Evolutionary conservation across 768 basidiomycete genomes (phyloP).

Genomic region (Suillus placidus): DNA sequence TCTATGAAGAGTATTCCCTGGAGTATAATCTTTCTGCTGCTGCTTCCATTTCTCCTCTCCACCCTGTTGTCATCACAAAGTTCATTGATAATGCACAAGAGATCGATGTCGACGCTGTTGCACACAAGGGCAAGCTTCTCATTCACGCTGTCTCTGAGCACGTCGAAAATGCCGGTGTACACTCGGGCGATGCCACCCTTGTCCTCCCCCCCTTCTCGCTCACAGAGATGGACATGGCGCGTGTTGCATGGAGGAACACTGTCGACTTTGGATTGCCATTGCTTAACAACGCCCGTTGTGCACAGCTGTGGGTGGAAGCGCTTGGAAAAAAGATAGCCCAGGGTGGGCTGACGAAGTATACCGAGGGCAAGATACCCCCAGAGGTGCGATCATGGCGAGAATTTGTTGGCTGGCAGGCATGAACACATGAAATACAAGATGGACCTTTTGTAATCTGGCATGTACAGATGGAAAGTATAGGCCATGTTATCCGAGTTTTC

Average conservation of each 20-base stretch:
- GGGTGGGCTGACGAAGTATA: constrained; percentile 77
- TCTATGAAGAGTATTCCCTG: constrained; percentile 86
- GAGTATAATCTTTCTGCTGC: constrained; percentile 95
- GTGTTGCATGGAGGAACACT: constrained; percentile 93
- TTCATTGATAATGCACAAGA: constrained; percentile 99
- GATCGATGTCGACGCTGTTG: constrained; percentile 97
- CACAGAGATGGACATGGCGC: constrained; percentile 70
- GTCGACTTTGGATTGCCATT: constrained; percentile 95
- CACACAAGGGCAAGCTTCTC: constrained; percentile 87
- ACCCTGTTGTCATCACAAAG: constrained; percentile 98
- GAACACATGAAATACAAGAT: constrained; percentile 20
- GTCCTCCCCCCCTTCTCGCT: constrained; percentile 95
- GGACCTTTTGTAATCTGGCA: neutral
- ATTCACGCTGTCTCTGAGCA: constrained; percentile 98
- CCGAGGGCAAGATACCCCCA: constrained; percentile 86
- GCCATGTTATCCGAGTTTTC: neutral
- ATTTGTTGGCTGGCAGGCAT: constrained; percentile 77
- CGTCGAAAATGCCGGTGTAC: constrained; percentile 97
- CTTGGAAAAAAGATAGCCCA: constrained; percentile 81
- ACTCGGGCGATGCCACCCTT: constrained; percentile 97
- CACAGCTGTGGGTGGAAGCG: constrained; percentile 88
- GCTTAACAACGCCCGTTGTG: constrained; percentile 87
- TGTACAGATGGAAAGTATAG: neutral
- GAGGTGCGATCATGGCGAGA: constrained; percentile 94
- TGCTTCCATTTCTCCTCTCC: constrained; percentile 92